A percentile compares a stretch with the other conserved stretches of the same genome.
These are phyloP conservation scores for Xylaria curta DNA, from an alignment of 495 filamentous ascomycete species.

Conservation along the genomic window DNA sequence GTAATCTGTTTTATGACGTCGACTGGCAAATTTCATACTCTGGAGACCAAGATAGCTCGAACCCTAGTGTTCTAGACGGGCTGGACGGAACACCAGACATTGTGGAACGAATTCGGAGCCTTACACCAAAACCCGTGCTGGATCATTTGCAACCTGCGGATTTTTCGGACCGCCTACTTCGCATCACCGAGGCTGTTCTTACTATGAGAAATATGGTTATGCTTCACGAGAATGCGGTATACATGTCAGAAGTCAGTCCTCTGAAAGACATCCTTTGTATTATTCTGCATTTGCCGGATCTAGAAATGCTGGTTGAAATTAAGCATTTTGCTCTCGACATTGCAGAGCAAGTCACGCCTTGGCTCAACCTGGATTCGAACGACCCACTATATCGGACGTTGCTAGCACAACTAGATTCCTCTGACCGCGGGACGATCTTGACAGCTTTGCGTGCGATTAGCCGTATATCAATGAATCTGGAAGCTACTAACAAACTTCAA, in stretches of 20 bases:
- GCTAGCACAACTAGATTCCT: slow-evolving; percentile 68
- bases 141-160: slow-evolving; percentile 80
- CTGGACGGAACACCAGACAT: slow-evolving; percentile 79
- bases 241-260: slow-evolving; percentile 73
- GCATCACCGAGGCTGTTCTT: slow-evolving; percentile 84
- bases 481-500: slow-evolving; percentile 76
- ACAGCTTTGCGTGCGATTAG: slow-evolving; percentile 83
- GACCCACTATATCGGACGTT: slow-evolving; percentile 83
- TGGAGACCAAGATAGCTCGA: slow-evolving; percentile 56
- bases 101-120: slow-evolving; percentile 66
- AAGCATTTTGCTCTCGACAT: slow-evolving; percentile 93
- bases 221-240: slow-evolving; percentile 84
- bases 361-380: slow-evolving; percentile 69
- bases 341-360: slow-evolving; percentile 87
- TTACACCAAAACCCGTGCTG: slow-evolving; percentile 57
- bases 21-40: slow-evolving; percentile 80
- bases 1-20: slow-evolving; percentile 78
- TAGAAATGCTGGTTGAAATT: slow-evolving; percentile 79
- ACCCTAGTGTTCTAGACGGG: slow-evolving; percentile 69
- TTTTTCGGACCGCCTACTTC: slow-evolving; percentile 71
- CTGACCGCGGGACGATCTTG: slow-evolving; percentile 86
- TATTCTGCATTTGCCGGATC: slow-evolving; percentile 75
- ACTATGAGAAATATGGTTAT: slow-evolving; percentile 94
- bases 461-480: slow-evolving; percentile 84
- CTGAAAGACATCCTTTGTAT: slow-evolving; percentile 83